Evolutionary conservation across 129 eudicot species (phyloP).

Genomic region (Chrysanthemum lavandulifolium): DNA sequence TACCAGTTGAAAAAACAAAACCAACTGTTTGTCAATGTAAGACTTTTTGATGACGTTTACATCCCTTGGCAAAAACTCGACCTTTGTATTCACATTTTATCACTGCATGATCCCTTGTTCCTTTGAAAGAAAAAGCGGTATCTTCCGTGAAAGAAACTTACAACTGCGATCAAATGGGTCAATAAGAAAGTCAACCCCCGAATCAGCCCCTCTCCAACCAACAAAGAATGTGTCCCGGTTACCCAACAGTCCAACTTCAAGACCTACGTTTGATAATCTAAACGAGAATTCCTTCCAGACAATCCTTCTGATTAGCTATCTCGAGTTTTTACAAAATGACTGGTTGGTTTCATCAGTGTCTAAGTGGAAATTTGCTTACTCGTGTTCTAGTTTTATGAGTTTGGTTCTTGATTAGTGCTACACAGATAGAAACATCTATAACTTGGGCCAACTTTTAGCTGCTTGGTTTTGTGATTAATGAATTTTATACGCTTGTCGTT

Average conservation of each 20-base stretch:
- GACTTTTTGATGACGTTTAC: constrained; percentile 22
- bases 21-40: background rate
- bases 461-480: too few species aligned
- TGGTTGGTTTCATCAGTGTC: too few species aligned
- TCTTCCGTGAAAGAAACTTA: constrained; percentile 50
- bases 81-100: constrained; percentile 53
- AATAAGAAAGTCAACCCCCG: constrained; percentile 54
- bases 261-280: constrained; percentile 40
- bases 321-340: too few species aligned
- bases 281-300: constrained; percentile 34
- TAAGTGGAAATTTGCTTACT: too few species aligned
- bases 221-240: constrained; percentile 47
- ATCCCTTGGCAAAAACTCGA: constrained; percentile 56
- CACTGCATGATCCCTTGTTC: constrained; percentile 31
- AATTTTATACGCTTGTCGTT: too few species aligned
- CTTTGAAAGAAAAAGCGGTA: constrained; percentile 49
- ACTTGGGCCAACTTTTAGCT: too few species aligned
- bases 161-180: constrained; percentile 62
- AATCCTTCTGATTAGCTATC: too few species aligned
- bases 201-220: constrained; percentile 54
- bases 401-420: too few species aligned
- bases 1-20: constrained; percentile 48
- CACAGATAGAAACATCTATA: too few species aligned
- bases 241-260: constrained; percentile 46
- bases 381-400: too few species aligned